Evolutionary conservation across 129 eudicot genomes (phyloP), one percentile per base, ranked within the genome.

Genomic region (Lactuca saligna): DNA sequence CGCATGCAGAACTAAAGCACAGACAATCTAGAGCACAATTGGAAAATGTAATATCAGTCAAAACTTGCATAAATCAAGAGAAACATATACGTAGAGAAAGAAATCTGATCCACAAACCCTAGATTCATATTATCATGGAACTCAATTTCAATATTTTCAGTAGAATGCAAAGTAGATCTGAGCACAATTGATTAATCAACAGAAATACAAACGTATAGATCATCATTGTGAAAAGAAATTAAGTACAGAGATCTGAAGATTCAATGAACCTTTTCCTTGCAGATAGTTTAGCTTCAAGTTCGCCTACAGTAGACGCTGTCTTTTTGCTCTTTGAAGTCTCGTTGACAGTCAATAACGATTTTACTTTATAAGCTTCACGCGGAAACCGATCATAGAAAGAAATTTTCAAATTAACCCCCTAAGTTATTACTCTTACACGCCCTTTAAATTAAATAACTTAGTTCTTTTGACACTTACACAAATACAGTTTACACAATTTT

Each of bases 61-160:
- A 29, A 44, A 44, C 53, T 42, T 31, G 46, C 59, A 60, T 32
- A 41, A 49, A 54, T 63, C 64, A 63, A 13, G 16, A 74, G 1
- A 55, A 20, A 64, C 2, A 16, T 6, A 41, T 9, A 14, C 38
- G 35, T 9, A 10, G 5, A 16, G 44, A 53, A 7, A 35, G n/a
- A 17, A 65, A 6, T 55, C 44, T 12, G 79, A 65, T 65, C 59
- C 37, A 44, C 48, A 74, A 65, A 65, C 79, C 72, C 79, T 74
- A 74, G 66, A 49, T 44, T 66, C 9, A 17, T 17, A 37, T 37
- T 41, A 63, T 63, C 46, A 73, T 41, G 65, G 65, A 53, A n/a
- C 64, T 13, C 6, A 29, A 54, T 10, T 54, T 63, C 34, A 14
- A 55, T 34, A 5, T 17, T 17, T 51, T 10, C 3, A 61, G 48